A percentile compares a stretch with the other conserved stretches of the same genome.
Evolutionary conservation across 768 basidiomycete species (phyloP).

Genomic region (Porpolomopsis calyptriformis): DNA sequence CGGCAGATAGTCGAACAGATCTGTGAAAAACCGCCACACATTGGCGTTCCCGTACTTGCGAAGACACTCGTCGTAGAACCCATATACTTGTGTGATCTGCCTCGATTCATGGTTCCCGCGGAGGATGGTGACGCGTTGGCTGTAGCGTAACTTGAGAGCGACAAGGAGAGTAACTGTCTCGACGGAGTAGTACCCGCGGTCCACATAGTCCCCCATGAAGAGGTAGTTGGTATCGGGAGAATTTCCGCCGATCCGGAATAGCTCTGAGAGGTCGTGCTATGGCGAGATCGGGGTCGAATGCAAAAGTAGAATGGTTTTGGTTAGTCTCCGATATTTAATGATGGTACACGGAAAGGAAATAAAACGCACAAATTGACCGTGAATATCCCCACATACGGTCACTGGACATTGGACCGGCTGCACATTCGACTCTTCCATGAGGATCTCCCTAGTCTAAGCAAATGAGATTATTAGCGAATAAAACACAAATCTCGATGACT

Average conservation of each 20-base stretch:
- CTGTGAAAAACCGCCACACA: slow-evolving; percentile 98
- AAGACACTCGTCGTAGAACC: slow-evolving; percentile 98
- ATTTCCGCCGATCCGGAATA: slow-evolving; percentile 97
- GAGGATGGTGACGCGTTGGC: slow-evolving; percentile 94
- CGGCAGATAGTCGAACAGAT: slow-evolving; percentile 95
- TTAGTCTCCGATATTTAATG: slow-evolving; percentile 3
- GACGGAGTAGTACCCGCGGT: slow-evolving; percentile 97
- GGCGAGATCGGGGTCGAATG: slow-evolving; percentile 7
- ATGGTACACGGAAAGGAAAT: slow-evolving; percentile 12
- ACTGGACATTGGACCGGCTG: slow-evolving; percentile 98
- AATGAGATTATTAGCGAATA: slow-evolving; percentile 17
- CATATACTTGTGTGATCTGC: slow-evolving; percentile 99
- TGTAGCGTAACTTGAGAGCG: slow-evolving; percentile 94
- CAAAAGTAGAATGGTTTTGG: not conserved
- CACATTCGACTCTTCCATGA: slow-evolving; percentile 99
- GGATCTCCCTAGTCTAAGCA: slow-evolving; percentile 84
- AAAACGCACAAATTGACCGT: slow-evolving; percentile 94
- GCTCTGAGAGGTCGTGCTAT: slow-evolving; percentile 98
- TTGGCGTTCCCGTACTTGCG: slow-evolving; percentile 99
- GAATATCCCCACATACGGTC: slow-evolving; percentile 98
- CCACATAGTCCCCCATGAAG: slow-evolving; percentile 99
- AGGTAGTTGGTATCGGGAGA: slow-evolving; percentile 99
- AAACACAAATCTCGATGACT: not conserved
- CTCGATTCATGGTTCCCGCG: slow-evolving; percentile 98
- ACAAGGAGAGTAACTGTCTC: slow-evolving; percentile 98